Conservation (phyloP, 352 stramenopile genomes). For the Phytophthora palmivora region DNA sequence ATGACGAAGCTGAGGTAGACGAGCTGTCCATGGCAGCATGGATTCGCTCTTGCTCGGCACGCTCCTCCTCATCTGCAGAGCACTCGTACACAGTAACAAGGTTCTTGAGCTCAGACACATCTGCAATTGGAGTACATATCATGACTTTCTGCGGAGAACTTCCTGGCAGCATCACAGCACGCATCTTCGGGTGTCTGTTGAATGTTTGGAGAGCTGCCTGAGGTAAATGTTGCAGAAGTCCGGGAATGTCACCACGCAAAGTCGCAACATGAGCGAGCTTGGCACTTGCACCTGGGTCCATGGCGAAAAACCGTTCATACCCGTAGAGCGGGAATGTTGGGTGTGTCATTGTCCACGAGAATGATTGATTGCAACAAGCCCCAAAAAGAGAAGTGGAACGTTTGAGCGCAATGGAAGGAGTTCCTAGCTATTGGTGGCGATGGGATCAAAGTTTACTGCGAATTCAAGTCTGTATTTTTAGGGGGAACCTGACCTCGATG, state of each 20-base stretch:
- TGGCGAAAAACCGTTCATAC: conserved; percentile 77
- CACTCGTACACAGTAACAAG: conserved; percentile 42
- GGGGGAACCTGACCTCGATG: conserved; percentile 11
- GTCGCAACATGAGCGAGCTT: conserved; percentile 63
- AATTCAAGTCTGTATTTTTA: conserved; percentile 35
- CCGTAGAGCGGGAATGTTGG: conserved; percentile 61
- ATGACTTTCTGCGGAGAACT: conserved; percentile 54
- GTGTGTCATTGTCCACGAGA: conserved; percentile 25
- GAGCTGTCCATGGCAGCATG: conserved; percentile 21
- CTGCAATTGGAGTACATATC: conserved; percentile 54
- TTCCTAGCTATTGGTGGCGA: conserved; percentile 10
- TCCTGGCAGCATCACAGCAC: conserved; percentile 46
- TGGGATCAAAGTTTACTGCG: conserved; percentile 7
- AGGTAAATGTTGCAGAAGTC: conserved; percentile 46
- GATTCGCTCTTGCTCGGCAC: conserved; percentile 31
- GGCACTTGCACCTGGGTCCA: conserved; percentile 50
- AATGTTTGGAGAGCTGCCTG: conserved; percentile 57
- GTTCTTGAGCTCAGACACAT: conserved; percentile 48
- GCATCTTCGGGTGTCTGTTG: conserved; percentile 70
- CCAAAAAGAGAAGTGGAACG: conserved; percentile 17
- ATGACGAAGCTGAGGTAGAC: not conserved
- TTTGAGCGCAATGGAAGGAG: not conserved
- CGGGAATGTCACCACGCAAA: conserved; percentile 49
- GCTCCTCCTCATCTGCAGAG: conserved; percentile 34
- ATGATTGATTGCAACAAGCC: not conserved